Evolutionary conservation across 139 green algal species (phyloP).

Genomic region (Ettlia oleoabundans): DNA sequence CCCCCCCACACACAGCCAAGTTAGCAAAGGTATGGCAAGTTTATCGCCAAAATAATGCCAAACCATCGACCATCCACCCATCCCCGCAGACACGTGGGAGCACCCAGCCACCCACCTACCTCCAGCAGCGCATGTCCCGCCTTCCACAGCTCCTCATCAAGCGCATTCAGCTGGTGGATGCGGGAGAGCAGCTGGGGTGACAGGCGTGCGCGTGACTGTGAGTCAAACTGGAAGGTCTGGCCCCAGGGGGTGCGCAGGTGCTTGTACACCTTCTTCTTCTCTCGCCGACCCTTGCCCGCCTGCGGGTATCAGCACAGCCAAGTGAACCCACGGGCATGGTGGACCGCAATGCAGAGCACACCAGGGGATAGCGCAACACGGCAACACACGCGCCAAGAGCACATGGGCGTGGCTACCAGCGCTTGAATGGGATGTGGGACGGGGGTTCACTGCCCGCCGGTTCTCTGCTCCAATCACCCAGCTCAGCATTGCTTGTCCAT

Average conservation of each 20-base stretch:
- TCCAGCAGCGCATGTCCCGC: constrained; percentile 40
- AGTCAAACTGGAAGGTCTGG: constrained; percentile 37
- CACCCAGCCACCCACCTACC: not conserved
- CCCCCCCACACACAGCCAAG: not conserved
- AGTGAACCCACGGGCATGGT: no score
- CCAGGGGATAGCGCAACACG: not conserved
- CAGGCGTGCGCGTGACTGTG: not conserved
- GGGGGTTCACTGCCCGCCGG: not conserved
- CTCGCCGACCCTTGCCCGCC: constrained; percentile 1
- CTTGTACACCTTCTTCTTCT: constrained; percentile 31
- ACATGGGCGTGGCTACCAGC: not conserved
- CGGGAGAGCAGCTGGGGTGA: not conserved
- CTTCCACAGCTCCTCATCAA: constrained; percentile 47
- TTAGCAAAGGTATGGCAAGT: no score
- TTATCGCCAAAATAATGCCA: no score
- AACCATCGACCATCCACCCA: no score
- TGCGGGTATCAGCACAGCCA: not conserved
- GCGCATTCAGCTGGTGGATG: constrained; percentile 44
- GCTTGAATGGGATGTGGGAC: not conserved
- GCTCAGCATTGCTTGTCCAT: not conserved
- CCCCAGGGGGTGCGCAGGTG: constrained; percentile 40
- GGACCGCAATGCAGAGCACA: not conserved
- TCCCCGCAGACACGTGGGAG: not conserved
- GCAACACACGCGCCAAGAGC: not conserved
- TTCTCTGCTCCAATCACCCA: not conserved